Percentiles rank a stretch among this genome's conserved stretches.
Conservation (phyloP, 2,329 filamentous ascomycete genomes). For the Penicillium sp. region DNA sequence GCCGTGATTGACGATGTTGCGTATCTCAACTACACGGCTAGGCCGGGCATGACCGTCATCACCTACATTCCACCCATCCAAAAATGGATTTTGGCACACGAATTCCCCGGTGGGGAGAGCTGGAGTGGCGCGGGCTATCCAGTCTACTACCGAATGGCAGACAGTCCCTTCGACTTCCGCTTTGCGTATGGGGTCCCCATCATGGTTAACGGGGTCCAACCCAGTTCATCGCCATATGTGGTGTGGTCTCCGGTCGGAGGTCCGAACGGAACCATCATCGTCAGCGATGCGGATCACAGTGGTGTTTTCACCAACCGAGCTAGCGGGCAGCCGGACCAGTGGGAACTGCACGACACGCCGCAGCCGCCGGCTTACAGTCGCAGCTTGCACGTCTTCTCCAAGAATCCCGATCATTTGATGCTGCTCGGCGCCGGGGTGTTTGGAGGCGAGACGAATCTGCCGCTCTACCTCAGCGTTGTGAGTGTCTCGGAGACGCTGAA, state of each 20-base stretch:
- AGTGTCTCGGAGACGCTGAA: conserved; percentile 4
- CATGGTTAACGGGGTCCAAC: conserved; percentile 17
- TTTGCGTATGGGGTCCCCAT: conserved; percentile 27
- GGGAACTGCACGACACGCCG: conserved; percentile 8
- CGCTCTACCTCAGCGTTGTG: conserved; percentile 7
- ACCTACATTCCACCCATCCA: conserved; percentile 37
- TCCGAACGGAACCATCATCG: conserved; percentile 40
- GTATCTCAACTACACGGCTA: conserved; percentile 52
- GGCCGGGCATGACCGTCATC: conserved; percentile 61
- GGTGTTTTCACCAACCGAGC: conserved; percentile 42
- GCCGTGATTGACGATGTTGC: conserved; percentile 54
- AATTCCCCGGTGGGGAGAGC: conserved; percentile 5
- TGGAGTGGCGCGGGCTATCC: conserved; percentile 5
- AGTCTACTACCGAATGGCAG: conserved; percentile 6
- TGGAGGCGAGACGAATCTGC: conserved; percentile 1
- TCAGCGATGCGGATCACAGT: conserved; percentile 35
- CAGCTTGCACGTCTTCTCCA: conserved; percentile 15
- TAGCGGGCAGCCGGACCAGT: conserved; percentile 33
- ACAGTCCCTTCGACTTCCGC: conserved; percentile 6
- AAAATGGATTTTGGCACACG: conserved; percentile 6
- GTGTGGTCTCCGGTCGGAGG: conserved; percentile 43
- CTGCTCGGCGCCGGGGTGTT: conserved; percentile 10
- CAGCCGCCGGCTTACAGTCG: conserved; percentile 24
- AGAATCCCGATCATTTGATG: conserved; percentile 10
- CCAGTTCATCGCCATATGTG: conserved; percentile 37